Conservation (phyloP, 2,329 filamentous ascomycete species). For the Sclerotinia glacialis region DNA sequence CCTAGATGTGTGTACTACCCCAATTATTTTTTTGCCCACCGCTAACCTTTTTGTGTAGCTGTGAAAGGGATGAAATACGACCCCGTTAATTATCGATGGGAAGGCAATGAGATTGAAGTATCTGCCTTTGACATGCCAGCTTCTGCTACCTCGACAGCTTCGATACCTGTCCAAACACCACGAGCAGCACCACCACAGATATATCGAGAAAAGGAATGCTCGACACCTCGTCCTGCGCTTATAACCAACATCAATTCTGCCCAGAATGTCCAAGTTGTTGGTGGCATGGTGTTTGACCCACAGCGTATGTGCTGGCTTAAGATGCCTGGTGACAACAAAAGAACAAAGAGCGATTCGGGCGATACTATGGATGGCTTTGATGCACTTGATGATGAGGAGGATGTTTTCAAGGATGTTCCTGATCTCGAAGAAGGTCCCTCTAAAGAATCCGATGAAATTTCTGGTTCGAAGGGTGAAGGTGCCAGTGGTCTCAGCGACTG, state of each 20-base stretch:
- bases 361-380: slow-evolving; percentile 64
- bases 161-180: slow-evolving; percentile 43
- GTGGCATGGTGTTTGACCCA: slow-evolving; percentile 98
- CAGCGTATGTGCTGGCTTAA: slow-evolving; percentile 98
- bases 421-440: slow-evolving; percentile 69
- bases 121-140: slow-evolving; percentile 69
- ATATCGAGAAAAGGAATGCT: slow-evolving; percentile 54
- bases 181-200: slow-evolving; percentile 51
- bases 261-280: slow-evolving; percentile 87
- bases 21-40: neutral
- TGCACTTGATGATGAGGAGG: slow-evolving; percentile 80
- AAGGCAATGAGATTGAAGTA: slow-evolving; percentile 89
- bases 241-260: slow-evolving; percentile 86
- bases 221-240: slow-evolving; percentile 68
- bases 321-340: slow-evolving; percentile 49
- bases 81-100: slow-evolving; percentile 81
- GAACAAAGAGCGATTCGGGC: slow-evolving; percentile 48
- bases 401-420: slow-evolving; percentile 92
- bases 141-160: slow-evolving; percentile 53
- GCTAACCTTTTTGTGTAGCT: slow-evolving; percentile 48
- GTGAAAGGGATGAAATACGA: slow-evolving; percentile 98
- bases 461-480: slow-evolving; percentile 54
- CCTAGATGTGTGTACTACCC: slow-evolving; percentile 66
- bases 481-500: slow-evolving; percentile 59
- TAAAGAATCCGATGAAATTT: slow-evolving; percentile 44